These are phyloP conservation scores for Magnolia changhungtana DNA, from an alignment of 164 flowering plant species.

Conservation along the genomic window DNA sequence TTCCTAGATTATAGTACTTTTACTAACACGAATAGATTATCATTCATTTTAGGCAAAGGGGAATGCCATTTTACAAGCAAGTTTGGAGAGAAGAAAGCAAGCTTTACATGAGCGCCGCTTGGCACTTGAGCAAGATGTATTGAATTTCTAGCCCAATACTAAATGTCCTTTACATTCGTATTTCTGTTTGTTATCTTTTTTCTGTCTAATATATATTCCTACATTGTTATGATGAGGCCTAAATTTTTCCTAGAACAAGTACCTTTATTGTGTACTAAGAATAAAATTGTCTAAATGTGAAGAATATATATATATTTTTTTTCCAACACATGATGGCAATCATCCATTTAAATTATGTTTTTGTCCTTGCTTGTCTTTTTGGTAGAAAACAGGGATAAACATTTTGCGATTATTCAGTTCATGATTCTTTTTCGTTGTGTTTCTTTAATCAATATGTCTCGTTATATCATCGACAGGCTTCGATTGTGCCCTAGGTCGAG, in stretches of 20 bases:
- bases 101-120: constrained; percentile 97
- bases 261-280: not conserved
- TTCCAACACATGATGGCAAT: not conserved
- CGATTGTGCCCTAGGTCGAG: not conserved
- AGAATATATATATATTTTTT: too few species aligned
- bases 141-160: not conserved
- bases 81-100: constrained; percentile 97
- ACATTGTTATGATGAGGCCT: not conserved
- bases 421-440: not conserved
- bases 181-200: too few species aligned
- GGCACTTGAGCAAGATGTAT: constrained; percentile 99
- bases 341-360: not conserved
- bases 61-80: constrained; percentile 94
- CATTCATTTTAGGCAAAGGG: constrained; percentile 72
- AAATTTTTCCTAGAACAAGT: not conserved
- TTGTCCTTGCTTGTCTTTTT: not conserved
- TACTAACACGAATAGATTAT: constrained; percentile 13
- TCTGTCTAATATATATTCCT: not conserved
- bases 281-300: too few species aligned
- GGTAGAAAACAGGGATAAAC: not conserved
- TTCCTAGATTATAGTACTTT: not conserved
- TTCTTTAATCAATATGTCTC: too few species aligned
- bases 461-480: not conserved
- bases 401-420: not conserved
- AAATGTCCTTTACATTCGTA: not conserved